Percentiles rank a stretch among this genome's conserved stretches.
These are phyloP conservation scores for Elaphomyces granulatus DNA, from an alignment of 495 filamentous ascomycete genomes.

Conservation along the genomic window DNA sequence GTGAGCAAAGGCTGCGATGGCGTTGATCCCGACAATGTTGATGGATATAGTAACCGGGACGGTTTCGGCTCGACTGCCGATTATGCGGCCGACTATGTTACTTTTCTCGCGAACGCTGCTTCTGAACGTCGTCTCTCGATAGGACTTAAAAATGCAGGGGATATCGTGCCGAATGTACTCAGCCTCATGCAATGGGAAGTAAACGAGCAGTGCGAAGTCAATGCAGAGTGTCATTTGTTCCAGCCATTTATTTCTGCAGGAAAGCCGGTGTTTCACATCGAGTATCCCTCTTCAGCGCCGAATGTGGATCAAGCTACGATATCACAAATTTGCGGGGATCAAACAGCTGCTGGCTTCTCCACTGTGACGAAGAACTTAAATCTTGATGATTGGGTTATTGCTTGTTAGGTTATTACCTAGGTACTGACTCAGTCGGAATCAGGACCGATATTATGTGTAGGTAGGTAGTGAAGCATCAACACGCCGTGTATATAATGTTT, in stretches of 20 bases:
- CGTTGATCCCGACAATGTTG: conserved; percentile 46
- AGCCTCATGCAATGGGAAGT: conserved; percentile 34
- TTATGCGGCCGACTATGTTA: conserved; percentile 32
- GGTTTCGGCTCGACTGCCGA: conserved; percentile 31
- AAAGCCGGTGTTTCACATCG: conserved; percentile 49
- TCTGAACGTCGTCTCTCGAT: conserved; percentile 18
- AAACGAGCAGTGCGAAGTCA: conserved; percentile 42
- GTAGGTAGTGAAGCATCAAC: no score
- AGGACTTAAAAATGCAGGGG: conserved; percentile 40
- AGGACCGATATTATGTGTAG: no score
- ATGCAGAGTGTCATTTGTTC: conserved; percentile 30
- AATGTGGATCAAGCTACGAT: no score
- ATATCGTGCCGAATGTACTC: conserved; percentile 32
- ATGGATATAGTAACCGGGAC: conserved; percentile 37
- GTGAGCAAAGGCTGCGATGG: conserved; percentile 39
- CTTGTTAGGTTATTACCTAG: no score
- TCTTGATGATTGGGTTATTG: conserved; percentile 46
- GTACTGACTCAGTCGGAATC: no score
- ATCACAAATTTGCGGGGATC: no score
- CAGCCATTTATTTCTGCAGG: conserved; percentile 32
- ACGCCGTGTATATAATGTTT: no score
- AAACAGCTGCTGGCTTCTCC: conserved; percentile 39
- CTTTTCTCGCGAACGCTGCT: conserved; percentile 31
- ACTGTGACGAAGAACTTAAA: conserved; percentile 51
- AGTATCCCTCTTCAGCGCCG: no score